Evolutionary conservation across 495 filamentous ascomycete genomes (phyloP), one percentile per base, ranked within the genome.

Genomic region (Aspergillus saccharolyticus): DNA sequence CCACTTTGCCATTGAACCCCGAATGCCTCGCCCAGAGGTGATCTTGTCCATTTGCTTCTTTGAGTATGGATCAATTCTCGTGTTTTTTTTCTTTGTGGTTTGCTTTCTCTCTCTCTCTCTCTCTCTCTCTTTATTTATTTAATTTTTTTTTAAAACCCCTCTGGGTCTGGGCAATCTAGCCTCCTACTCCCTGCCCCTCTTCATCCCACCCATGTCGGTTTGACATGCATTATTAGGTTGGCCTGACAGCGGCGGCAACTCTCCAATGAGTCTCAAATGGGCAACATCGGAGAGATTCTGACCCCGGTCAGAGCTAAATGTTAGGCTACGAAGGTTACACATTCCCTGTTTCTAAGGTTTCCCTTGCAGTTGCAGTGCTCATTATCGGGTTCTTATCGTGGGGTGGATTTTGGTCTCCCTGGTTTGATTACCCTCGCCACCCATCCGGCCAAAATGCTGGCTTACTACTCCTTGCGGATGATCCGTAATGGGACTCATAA

Each of bases 211-310:
- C 24, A 24, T 25, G 20, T 49, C 20, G 21, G 47, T 50, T 50
- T 50, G 42, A 44, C 53, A 46, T 47, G 53, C 53, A 55, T 24
- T 19, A 54, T 24, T 50, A 50, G 24, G 47, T 50, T 50, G 47
- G 28, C 47, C 45, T 54, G 50, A 57, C 50, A 54, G 54, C 58
- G 48, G 58, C 20, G 20, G n/a, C 17, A 43, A 54, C 44, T 51
- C 51, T 54, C 25, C 28, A 54, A 52, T 39, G 7, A 45, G 21
- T 17, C 44, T 18, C 19, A 43, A 53, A 52, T 33, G 47, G 42
- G 52, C 39, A 56, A 47, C 42, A 58, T 62, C 55, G 55, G 60
- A 62, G 60, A 62, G 58, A 58, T 53, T 54, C 47, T n/a, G 17
- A 49, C 39, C 21, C 52, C 52, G n/a, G 45, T 17, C 24, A 17